Base-by-base conservation (phyloP, 1,284 basidiomycete genomes). In the Ustilago shanxiensis region DNA sequence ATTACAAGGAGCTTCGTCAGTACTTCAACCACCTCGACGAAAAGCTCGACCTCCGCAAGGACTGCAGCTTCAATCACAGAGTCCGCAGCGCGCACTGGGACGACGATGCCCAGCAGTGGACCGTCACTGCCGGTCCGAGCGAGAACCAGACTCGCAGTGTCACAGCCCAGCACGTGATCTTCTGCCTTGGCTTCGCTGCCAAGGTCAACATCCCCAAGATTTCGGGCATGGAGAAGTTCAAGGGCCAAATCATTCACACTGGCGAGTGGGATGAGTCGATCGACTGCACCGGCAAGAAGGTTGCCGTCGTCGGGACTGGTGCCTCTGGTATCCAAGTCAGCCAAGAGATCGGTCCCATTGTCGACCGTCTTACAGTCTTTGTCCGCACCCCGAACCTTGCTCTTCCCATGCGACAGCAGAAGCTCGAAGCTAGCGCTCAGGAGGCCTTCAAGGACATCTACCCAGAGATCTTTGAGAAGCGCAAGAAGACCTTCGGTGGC, bases 221-320 rank as follows among this genome's bases (percentile, higher is more conserved):
- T 13, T 74, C 79, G 0, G 89, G 89, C 0, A 79, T 87, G 16
- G 88, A 89, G 52, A 83, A 79, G 3, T 91, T 91, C 79, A 85
- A 87, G 45, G 91, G 91, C 2, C 74, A 83, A 8, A 73, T 88
- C 26, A 90, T 89, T 83, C 90, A 91, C 83, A 90, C 90, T 45
- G 89, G 89, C 31, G 82, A 85, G 47, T 92, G 90, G 90, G 86
- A 88, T 52, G 89, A 90, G 62, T 88, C 89, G 71, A 87, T 91
- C 28, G 78, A 88, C 53, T 83, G 91, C 60, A 85, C 85, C 58
- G 89, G 88, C 13, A 90, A 91, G 82, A 86, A 87, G 29, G 88
- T 91, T 2, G 90, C 89, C 3, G 89, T 92, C 18, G 89, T 91
- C 77, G 91, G 91, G 22, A 91, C 91, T 77, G 91, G 90, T 3